Evolutionary conservation across 139 green algal species (phyloP).

Genomic region (Chloropicon primus): DNA sequence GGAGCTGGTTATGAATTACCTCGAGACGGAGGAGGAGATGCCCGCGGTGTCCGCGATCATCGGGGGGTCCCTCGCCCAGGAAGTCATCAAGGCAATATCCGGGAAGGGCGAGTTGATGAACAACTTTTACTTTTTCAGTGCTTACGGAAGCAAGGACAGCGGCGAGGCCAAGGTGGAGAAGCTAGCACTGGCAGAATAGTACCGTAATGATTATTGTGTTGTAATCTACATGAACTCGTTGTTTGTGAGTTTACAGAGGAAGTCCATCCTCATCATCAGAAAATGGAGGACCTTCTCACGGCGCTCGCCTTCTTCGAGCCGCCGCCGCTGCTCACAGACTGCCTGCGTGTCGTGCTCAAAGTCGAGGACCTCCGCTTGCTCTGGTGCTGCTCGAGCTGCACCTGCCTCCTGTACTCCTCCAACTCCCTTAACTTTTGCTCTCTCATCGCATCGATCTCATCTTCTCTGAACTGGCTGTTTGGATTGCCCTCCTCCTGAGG

Average conservation of each 20-base stretch:
- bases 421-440: constrained; percentile 70
- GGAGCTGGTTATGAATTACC: constrained; percentile 10
- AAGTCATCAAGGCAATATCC: constrained; percentile 68
- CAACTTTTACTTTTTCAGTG: constrained; percentile 68
- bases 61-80: constrained; percentile 70
- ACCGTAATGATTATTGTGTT: too few relatives aligned
- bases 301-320: neutral
- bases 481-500: neutral
- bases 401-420: neutral
- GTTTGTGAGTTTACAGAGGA: neutral
- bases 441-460: neutral
- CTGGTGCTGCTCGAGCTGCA: neutral
- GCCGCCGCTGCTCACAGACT: neutral
- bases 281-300: neutral
- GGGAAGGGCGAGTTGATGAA: constrained; percentile 49
- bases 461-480: neutral
- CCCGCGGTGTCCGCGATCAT: constrained; percentile 56
- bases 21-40: constrained; percentile 22
- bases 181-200: too few relatives aligned
- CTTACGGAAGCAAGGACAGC: neutral
- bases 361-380: neutral
- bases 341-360: neutral
- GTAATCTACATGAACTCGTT: too few relatives aligned
- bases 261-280: neutral
- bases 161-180: neutral